Evolutionary conservation across 345 rosid genomes (phyloP).

Genomic region (Combretum micranthum): DNA sequence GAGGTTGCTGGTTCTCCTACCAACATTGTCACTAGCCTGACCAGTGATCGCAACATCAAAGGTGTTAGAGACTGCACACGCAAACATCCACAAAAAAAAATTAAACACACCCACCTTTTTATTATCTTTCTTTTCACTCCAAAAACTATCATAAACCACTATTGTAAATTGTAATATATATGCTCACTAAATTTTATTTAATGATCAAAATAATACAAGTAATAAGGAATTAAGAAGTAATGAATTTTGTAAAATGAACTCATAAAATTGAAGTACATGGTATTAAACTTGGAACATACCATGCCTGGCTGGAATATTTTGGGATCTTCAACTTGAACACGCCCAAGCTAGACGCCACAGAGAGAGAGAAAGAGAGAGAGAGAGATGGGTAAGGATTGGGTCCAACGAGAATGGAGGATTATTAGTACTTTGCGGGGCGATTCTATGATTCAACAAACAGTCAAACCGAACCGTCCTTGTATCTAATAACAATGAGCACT

Average conservation of each 20-base stretch:
- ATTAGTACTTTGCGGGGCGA: too few species aligned
- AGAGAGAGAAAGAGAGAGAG: not conserved
- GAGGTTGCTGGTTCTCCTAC: conserved; percentile 30
- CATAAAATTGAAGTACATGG: too few species aligned
- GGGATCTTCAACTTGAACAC: not conserved
- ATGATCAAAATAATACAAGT: too few species aligned
- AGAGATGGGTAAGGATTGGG: too few species aligned
- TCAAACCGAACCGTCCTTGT: too few species aligned
- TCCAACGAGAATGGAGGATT: too few species aligned
- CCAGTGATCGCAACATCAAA: conserved; percentile 42
- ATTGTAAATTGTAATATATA: too few species aligned
- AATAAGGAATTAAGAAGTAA: too few species aligned
- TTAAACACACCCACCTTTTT: not conserved
- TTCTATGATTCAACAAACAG: too few species aligned
- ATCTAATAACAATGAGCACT: too few species aligned
- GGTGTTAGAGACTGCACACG: conserved; percentile 29
- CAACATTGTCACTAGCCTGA: conserved; percentile 27
- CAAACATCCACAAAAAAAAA: not conserved
- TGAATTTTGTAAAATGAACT: too few species aligned
- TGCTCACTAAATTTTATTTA: too few species aligned
- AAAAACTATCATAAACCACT: not conserved
- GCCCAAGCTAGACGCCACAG: not conserved
- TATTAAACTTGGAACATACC: conserved; percentile 14
- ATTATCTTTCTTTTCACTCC: not conserved
- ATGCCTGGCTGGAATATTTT: conserved; percentile 11